phyloP scores from a whole-genome alignment of 768 basidiomycete genomes.

The Lentinula edodes region DNA sequence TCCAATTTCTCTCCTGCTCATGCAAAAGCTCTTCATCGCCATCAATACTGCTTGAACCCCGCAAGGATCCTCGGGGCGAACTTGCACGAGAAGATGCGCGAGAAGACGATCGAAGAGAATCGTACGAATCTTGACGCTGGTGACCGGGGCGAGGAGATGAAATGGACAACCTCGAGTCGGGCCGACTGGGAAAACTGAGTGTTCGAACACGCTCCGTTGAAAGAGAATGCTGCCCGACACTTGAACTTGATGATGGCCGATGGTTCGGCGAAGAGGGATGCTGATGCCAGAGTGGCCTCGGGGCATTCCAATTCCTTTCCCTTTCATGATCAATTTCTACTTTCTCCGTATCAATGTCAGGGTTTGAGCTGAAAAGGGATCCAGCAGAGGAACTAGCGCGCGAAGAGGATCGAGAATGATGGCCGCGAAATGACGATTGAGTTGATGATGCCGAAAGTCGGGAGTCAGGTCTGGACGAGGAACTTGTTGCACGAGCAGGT shows the following conservation, averaged over 20 bases:
- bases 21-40: slow-evolving; percentile 30
- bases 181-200: slow-evolving; percentile 33
- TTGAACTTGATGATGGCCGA: slow-evolving; percentile 31
- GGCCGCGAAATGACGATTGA: slow-evolving; percentile 21
- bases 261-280: slow-evolving; percentile 7
- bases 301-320: slow-evolving; percentile 69
- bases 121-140: slow-evolving; percentile 25
- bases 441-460: slow-evolving; percentile 22
- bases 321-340: slow-evolving; percentile 42
- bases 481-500: slow-evolving; percentile 28
- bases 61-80: slow-evolving; percentile 21
- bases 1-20: slow-evolving; percentile 66
- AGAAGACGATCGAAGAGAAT: slow-evolving; percentile 12
- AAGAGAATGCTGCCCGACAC: slow-evolving; percentile 38
- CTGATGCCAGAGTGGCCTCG: slow-evolving; percentile 49
- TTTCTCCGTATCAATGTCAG: slow-evolving; percentile 23
- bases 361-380: slow-evolving; percentile 27
- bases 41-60: slow-evolving; percentile 25
- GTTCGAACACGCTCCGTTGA: slow-evolving; percentile 25
- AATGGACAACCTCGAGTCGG: slow-evolving; percentile 31
- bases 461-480: slow-evolving; percentile 35
- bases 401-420: slow-evolving; percentile 28
- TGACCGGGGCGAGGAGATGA: slow-evolving; percentile 7
- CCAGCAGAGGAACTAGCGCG: slow-evolving; percentile 37
- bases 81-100: slow-evolving; percentile 8